A percentile compares a stretch with the other conserved stretches of the same genome.
Conservation (phyloP, 106 monocot species). For the Triglochin maritima region DNA sequence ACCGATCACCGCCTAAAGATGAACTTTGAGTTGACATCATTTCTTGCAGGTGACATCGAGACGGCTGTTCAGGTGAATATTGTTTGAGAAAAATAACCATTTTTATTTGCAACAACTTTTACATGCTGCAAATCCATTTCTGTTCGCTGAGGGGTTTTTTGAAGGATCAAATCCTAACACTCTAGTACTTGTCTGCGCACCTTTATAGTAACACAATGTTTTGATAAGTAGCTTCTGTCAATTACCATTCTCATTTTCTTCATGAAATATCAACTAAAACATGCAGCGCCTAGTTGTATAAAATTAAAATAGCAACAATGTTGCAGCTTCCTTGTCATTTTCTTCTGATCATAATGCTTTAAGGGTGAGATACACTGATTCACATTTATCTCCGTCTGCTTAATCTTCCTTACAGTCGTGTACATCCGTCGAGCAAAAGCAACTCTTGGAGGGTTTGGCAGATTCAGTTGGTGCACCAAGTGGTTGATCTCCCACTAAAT, state of each 20-base stretch:
- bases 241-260: background rate
- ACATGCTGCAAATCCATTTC: no score
- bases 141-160: no score
- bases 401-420: constrained; percentile 31
- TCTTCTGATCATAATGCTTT: background rate
- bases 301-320: background rate
- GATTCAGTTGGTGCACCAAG: constrained; percentile 29
- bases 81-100: background rate
- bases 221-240: background rate
- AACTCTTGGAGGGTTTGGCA: constrained; percentile 61
- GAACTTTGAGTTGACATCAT: constrained; percentile 93
- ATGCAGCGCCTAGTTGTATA: no score
- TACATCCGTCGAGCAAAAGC: constrained; percentile 63
- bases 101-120: background rate
- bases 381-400: background rate
- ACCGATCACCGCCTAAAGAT: constrained; percentile 39
- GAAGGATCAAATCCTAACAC: no score
- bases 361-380: background rate
- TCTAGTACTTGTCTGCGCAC: no score
- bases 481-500: background rate
- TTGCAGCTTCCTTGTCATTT: background rate
- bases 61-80: constrained; percentile 45
- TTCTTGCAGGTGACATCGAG: constrained; percentile 85
- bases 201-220: background rate
- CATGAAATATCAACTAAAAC: no score